phyloP scores from a whole-genome alignment of 257 asterid species.

The Primulina huaijiensis region DNA sequence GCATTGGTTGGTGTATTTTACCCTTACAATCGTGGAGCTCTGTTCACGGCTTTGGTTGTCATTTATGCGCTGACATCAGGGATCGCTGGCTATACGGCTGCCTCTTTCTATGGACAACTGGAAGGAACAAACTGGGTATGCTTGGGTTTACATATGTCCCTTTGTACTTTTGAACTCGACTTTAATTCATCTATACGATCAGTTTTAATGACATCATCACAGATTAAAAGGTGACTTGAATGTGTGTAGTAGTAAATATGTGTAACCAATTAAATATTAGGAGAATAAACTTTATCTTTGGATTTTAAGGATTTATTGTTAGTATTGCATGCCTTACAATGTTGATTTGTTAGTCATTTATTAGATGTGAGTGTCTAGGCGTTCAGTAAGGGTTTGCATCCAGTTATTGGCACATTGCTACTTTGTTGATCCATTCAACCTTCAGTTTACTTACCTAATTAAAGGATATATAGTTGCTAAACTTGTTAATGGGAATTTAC shows the following conservation, averaged over 20 bases:
- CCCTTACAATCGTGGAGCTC: constrained; percentile 38
- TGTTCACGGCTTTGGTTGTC: constrained; percentile 20
- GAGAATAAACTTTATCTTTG: background rate
- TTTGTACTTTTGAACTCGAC: background rate
- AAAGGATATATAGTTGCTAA: background rate
- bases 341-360: background rate
- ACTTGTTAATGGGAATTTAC: background rate
- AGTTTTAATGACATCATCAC: background rate
- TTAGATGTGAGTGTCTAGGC: background rate
- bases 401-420: background rate
- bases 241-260: background rate
- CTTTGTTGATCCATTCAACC: background rate
- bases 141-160: background rate
- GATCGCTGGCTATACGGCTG: constrained; percentile 44
- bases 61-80: constrained; percentile 35
- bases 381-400: background rate
- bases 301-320: background rate
- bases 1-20: constrained; percentile 33
- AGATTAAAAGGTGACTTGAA: too few relatives aligned
- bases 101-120: constrained; percentile 52
- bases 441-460: background rate
- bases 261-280: too few relatives aligned
- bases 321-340: background rate
- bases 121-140: constrained; percentile 60
- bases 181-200: background rate